Percentiles rank a stretch among this genome's conserved stretches.
phyloP scores from a whole-genome alignment of 1,139 yeast genomes.

The Candida sanyaensis region DNA sequence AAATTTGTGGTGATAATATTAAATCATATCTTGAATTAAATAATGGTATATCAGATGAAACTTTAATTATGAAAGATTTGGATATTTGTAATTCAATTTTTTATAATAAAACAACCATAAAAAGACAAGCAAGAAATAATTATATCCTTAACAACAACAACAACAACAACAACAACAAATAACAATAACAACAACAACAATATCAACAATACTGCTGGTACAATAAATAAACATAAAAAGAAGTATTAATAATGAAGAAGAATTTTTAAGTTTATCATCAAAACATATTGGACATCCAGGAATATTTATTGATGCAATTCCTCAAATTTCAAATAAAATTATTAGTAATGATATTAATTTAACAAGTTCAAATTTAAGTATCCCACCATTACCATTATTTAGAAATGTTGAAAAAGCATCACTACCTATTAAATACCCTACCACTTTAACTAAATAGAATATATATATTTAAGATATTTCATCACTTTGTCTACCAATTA shows the following conservation, averaged over 20 bases:
- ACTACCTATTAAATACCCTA: conserved; percentile 34
- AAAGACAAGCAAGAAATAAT: conserved; percentile 25
- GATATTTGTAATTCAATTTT: conserved; percentile 29
- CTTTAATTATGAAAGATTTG: conserved; percentile 25
- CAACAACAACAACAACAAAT: conserved; percentile 11
- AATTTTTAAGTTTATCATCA: conserved; percentile 30
- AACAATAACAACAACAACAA: conserved; percentile 4
- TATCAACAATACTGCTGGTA: neutral
- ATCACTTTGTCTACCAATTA: conserved; percentile 73
- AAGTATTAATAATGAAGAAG: conserved; percentile 20
- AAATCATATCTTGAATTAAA: conserved; percentile 14
- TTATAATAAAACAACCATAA: conserved; percentile 26
- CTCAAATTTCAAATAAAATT: conserved; percentile 54
- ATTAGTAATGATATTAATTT: conserved; percentile 29
- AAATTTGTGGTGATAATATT: conserved; percentile 28
- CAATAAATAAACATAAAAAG: neutral
- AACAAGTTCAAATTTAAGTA: conserved; percentile 18
- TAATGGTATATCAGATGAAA: conserved; percentile 19
- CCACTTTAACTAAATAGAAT: neutral
- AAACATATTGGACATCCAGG: conserved; percentile 67
- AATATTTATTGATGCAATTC: conserved; percentile 49
- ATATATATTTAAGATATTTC: conserved; percentile 6
- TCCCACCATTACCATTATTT: conserved; percentile 56
- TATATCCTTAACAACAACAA: conserved; percentile 17
- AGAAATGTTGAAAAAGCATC: conserved; percentile 63